A percentile compares a stretch with the other conserved stretches of the same genome.
Conservation (phyloP, 2,329 filamentous ascomycete genomes). For the Didymella arachidicola region DNA sequence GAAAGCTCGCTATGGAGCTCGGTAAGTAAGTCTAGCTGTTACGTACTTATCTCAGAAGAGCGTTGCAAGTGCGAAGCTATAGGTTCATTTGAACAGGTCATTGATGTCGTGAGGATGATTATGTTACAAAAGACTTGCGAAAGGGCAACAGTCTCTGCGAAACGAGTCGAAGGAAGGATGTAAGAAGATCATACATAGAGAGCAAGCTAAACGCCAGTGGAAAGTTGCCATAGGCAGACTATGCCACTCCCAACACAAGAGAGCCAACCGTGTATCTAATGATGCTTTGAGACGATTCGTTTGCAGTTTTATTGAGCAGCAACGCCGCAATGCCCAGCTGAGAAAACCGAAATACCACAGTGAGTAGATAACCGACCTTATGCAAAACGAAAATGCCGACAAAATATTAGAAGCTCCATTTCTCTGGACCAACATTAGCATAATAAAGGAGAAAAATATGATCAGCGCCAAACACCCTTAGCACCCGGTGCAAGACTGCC, state of each 20-base stretch:
- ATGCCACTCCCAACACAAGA: background rate
- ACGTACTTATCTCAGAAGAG: background rate
- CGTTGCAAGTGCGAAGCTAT: background rate
- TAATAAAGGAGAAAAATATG: constrained; percentile 1
- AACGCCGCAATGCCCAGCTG: constrained; percentile 12
- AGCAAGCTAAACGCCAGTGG: constrained; percentile 13
- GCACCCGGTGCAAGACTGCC: constrained; percentile 41
- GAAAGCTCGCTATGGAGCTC: background rate
- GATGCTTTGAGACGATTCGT: constrained; percentile 8
- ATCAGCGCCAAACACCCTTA: constrained; percentile 48
- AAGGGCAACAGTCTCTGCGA: background rate
- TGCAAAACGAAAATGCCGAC: constrained; percentile 9
- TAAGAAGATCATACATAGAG: background rate
- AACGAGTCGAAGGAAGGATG: background rate
- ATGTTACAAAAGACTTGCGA: constrained; percentile 4
- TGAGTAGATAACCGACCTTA: constrained; percentile 10
- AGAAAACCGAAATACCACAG: background rate
- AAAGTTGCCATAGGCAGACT: constrained; percentile 13
- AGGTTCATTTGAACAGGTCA: background rate
- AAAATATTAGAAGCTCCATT: constrained; percentile 14
- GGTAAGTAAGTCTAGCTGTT: background rate
- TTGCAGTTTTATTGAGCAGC: background rate
- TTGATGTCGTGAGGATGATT: constrained; percentile 17
- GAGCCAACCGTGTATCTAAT: constrained; percentile 3
- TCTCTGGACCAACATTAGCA: constrained; percentile 16